Evolutionary conservation across 2,329 filamentous ascomycete species (phyloP), one percentile per base, ranked within the genome.

Genomic region (Stachybotrys echinatus): DNA sequence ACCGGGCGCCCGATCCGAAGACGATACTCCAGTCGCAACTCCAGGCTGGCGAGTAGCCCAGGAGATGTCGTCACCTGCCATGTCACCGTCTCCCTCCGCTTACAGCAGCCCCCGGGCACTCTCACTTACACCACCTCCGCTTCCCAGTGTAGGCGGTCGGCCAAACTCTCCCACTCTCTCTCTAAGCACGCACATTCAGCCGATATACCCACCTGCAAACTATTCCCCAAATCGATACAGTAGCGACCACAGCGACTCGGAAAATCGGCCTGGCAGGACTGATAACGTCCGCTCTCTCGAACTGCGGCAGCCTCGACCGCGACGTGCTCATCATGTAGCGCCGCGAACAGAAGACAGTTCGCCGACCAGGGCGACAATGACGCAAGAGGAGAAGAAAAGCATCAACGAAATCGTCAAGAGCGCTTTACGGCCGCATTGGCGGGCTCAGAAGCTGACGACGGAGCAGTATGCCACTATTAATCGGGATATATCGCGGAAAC

Each of bases 391-490:
- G 55, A 99, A 99, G 67, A 85, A 89, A 57, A 90, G 85, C 62
- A 87, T 99, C 55, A 92, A 91, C 64, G 85, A 85, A 58, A 90
- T 97, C 70, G 94, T 97, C 58, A 88, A 89, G 55, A 75, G 79
- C 40, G 89, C 88, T 6, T 74, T 99, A 42, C 88, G 89, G 58
- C 90, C 92, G 27, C 81, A 90, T 56, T 97, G 92, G 75, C 81
- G 85, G 54, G 86, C 86, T 40, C 85, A 87, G 58, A 81, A 86
- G 54, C 79, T 97, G 54, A 90, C 85, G 18, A 89, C 91, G 58
- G 89, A 96, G 52, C 87, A 96, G 67, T 99, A 95, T 66, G 92
- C 89, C 3, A 83, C 84, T 50, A 96, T 97, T 69, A 97, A 97
- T 65, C 85, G 91, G 54, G 86, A 88, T 52, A 85, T 97, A 31